Evolutionary conservation across 2,329 filamentous ascomycete genomes (phyloP), one percentile per base, ranked within the genome.

Genomic region (Helotiales sp.): DNA sequence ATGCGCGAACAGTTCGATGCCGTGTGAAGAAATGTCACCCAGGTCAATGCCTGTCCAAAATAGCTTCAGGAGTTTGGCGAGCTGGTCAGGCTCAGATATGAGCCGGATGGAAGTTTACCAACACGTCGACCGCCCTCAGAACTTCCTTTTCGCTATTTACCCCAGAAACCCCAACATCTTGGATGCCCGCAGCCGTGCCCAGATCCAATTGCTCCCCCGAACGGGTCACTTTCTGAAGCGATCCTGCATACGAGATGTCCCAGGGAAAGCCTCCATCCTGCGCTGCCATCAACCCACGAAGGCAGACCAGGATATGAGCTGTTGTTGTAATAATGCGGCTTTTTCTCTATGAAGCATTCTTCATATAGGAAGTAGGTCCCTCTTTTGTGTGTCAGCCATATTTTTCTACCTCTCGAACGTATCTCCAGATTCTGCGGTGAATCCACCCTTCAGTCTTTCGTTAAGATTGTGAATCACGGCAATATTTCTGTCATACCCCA

Each of bases 281-380:
- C 24, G 13, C 34, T 50, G 22, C 61, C 50, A 68, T 64, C 59
- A 57, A 68, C 63, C 59, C 59, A 61, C 50, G 59, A 54, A 50
- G 61, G 26, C 32, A 54, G 32, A 13, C 54, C 61, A 10, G 66
- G 58, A 65, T 50, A 22, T 32, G 59, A 20, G 28, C 37, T 24
- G 32, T 54, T 13, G 17, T 45, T 30, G 32, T 57, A 43, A 59
- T 47, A 22, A 50, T 59, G 22, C 43, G 20, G 47, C 43, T 34
- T 62, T 62, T 58, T n/a, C n/a, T 17, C n/a, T 20, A 17, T 28
- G 55, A 47, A 26, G 55, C 34, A 30, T 24, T 13, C 37, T 57
- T 37, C 55, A 49, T 50, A 67, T 61, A 50, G 54, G 30, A 37
- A 59, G 45, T 13, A 34, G 30, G 30, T 22, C 30, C n/a, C n/a